phyloP scores from a whole-genome alignment of 2,329 filamentous ascomycete genomes.

The Fusarium fujikuroi region DNA sequence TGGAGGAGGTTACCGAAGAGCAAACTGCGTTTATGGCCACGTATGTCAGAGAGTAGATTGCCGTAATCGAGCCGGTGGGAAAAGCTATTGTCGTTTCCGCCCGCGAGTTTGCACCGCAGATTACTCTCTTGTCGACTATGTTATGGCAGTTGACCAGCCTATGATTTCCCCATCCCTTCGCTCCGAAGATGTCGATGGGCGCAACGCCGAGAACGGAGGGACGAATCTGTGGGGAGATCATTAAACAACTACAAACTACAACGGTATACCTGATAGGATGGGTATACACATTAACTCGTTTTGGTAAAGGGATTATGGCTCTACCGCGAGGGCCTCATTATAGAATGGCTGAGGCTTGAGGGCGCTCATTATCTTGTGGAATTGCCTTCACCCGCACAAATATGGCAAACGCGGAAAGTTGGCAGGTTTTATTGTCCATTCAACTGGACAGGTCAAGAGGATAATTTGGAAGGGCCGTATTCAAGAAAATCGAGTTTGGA shows the following conservation, averaged over 20 bases:
- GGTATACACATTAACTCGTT: constrained; percentile 12
- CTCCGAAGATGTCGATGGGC: constrained; percentile 29
- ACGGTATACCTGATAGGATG: constrained; percentile 1
- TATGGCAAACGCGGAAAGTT: neutral
- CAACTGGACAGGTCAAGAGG: neutral
- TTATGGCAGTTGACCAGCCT: neutral
- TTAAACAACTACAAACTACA: neutral
- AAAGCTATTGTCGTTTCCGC: constrained; percentile 33
- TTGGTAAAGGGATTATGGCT: neutral
- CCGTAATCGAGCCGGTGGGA: constrained; percentile 25
- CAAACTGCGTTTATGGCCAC: constrained; percentile 34
- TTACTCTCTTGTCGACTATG: neutral
- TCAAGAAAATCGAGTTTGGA: neutral
- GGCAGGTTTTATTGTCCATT: neutral
- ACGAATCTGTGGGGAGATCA: constrained; percentile 17
- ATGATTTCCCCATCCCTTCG: constrained; percentile 19
- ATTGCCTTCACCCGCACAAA: neutral
- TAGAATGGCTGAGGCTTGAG: neutral
- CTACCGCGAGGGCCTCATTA: neutral
- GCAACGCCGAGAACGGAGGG: constrained; percentile 16
- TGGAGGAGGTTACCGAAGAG: constrained; percentile 23
- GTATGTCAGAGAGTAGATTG: constrained; percentile 39
- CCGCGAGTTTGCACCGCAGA: constrained; percentile 26
- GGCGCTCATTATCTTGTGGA: neutral
- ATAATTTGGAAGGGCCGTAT: neutral